A percentile compares a stretch with the other conserved stretches of the same genome.
phyloP scores from a whole-genome alignment of 768 basidiomycete species.

The Lactarius evosmus region DNA sequence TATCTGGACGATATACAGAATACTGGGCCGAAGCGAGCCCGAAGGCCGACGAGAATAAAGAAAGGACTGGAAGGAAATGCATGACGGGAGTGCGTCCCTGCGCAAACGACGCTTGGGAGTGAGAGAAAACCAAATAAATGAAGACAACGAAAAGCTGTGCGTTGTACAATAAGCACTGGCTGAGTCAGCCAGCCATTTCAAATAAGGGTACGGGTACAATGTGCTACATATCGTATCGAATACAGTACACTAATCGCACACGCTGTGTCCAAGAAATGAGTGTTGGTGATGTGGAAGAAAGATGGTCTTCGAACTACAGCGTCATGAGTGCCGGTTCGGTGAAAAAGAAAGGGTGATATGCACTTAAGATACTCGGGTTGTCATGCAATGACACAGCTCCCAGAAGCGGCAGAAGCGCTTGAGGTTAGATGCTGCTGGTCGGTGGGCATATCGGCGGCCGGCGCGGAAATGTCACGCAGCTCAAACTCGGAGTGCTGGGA shows the following conservation, averaged over 20 bases:
- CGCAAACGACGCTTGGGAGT: not conserved
- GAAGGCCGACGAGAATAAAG: slow-evolving; percentile 6
- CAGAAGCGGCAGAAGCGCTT: too few relatives aligned
- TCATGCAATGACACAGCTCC: slow-evolving; percentile 13
- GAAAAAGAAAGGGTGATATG: not conserved
- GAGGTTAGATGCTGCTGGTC: not conserved
- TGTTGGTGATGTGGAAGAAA: not conserved
- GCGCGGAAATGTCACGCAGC: not conserved
- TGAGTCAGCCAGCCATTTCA: not conserved
- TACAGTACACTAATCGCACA: not conserved
- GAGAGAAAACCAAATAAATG: not conserved
- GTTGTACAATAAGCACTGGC: not conserved
- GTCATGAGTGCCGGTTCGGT: not conserved
- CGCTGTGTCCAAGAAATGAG: not conserved
- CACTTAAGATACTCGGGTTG: not conserved
- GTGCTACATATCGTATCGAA: not conserved
- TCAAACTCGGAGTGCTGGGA: not conserved
- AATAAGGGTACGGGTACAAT: not conserved
- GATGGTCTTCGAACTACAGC: too few relatives aligned
- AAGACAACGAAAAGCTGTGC: not conserved
- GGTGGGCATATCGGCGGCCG: not conserved
- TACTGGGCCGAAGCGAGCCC: slow-evolving; percentile 22
- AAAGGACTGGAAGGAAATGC: slow-evolving; percentile 11
- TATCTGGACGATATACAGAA: slow-evolving; percentile 22
- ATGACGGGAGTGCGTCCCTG: slow-evolving; percentile 2